Evolutionary conservation across 805 yeast species (phyloP).

Genomic region (Saturnispora halmiae): DNA sequence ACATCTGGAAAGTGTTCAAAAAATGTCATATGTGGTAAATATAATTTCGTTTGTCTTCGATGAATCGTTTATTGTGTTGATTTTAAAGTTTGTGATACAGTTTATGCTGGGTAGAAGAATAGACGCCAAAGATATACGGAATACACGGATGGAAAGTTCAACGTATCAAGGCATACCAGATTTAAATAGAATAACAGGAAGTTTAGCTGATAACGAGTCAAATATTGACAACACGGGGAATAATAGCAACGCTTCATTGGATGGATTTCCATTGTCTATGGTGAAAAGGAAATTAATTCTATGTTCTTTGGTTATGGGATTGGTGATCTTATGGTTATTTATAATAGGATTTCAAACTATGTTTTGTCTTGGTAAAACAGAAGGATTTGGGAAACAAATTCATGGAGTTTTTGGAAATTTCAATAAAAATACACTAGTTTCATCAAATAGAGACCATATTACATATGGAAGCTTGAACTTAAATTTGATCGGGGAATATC

Average conservation of each 20-base stretch:
- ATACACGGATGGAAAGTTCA: not conserved
- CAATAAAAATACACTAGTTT: not conserved
- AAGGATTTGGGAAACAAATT: not conserved
- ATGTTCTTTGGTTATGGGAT: conserved; percentile 24
- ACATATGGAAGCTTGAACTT: conserved; percentile 33
- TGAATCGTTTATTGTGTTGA: conserved; percentile 10
- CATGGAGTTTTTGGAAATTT: conserved; percentile 1
- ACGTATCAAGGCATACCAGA: not conserved
- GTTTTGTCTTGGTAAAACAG: conserved; percentile 21
- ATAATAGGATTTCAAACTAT: conserved; percentile 31
- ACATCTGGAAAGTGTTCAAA: not conserved
- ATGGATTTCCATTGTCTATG: conserved; percentile 7
- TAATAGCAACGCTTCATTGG: not conserved
- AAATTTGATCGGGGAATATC: conserved; percentile 40
- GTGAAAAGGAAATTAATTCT: conserved; percentile 23
- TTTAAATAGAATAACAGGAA: conserved; percentile 3
- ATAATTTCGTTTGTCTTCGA: conserved; percentile 11
- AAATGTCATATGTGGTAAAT: conserved; percentile 7
- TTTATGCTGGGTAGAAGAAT: conserved; percentile 2
- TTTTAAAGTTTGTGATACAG: conserved; percentile 4
- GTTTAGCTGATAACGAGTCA: not conserved
- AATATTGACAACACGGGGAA: not conserved
- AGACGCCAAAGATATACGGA: not conserved
- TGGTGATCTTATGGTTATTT: conserved; percentile 19
- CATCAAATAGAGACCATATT: conserved; percentile 14